Percentiles rank a stretch among this genome's conserved stretches.
These are phyloP conservation scores for Penicillium robsamsonii DNA, from an alignment of 495 filamentous ascomycete species.

Conservation along the genomic window DNA sequence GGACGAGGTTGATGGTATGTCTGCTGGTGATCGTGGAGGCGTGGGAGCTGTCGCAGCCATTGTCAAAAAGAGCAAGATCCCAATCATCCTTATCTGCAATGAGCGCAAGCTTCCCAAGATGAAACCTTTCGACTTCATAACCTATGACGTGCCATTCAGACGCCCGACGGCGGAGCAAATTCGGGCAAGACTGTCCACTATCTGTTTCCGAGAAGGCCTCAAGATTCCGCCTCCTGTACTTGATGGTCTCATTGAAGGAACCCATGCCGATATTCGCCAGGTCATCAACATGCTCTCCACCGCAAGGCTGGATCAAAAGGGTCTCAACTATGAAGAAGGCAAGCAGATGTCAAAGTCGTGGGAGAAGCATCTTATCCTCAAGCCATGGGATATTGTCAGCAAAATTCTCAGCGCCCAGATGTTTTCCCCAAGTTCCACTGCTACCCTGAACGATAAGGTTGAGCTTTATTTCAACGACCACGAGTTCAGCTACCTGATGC, in stretches of 20 bases:
- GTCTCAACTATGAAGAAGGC: conserved; percentile 76
- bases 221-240: conserved; percentile 85
- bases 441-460: conserved; percentile 92
- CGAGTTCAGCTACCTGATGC: conserved; percentile 93
- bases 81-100: conserved; percentile 97
- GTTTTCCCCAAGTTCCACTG: conserved; percentile 75
- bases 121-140: conserved; percentile 89
- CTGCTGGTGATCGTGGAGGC: conserved; percentile 91
- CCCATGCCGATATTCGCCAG: conserved; percentile 91
- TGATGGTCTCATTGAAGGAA: conserved; percentile 92
- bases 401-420: conserved; percentile 88
- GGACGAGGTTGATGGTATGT: conserved; percentile 99
- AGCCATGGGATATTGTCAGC: conserved; percentile 95
- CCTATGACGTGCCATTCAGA: conserved; percentile 80
- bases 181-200: conserved; percentile 84
- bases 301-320: conserved; percentile 77
- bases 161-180: conserved; percentile 88
- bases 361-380: conserved; percentile 95
- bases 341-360: conserved; percentile 94
- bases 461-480: conserved; percentile 99
- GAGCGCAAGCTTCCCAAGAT: conserved; percentile 91
- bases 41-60: conserved; percentile 91
- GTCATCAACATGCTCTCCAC: conserved; percentile 98
- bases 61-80: conserved; percentile 91
- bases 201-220: conserved; percentile 86